These are phyloP conservation scores for Trametes meyenii DNA, from an alignment of 768 basidiomycete species.

Conservation along the genomic window DNA sequence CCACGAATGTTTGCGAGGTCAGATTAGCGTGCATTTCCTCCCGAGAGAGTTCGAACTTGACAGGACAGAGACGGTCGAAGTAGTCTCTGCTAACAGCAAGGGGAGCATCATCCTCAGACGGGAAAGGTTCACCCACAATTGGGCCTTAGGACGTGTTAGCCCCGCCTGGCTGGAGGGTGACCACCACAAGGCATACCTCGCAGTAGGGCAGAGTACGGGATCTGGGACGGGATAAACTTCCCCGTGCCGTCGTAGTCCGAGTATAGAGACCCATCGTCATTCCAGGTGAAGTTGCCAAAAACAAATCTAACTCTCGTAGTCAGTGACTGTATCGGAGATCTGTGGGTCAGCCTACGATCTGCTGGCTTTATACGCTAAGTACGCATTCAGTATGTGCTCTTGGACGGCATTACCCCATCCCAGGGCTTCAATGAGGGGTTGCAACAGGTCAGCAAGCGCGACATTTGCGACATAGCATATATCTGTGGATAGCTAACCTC, in stretches of 20 bases:
- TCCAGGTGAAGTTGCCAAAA: constrained; percentile 61
- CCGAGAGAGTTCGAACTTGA: not conserved
- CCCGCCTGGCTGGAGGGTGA: not conserved
- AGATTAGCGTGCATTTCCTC: not conserved
- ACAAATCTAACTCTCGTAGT: constrained; percentile 39
- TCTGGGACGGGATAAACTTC: constrained; percentile 52
- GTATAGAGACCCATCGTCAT: constrained; percentile 41
- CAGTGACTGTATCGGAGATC: not conserved
- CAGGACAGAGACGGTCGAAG: constrained; percentile 16
- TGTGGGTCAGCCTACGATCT: constrained; percentile 37
- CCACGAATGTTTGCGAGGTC: not conserved
- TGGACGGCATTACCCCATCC: constrained; percentile 47
- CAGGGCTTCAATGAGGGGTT: not conserved
- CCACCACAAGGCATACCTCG: constrained; percentile 39
- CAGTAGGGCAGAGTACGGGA: constrained; percentile 55
- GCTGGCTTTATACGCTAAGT: constrained; percentile 39
- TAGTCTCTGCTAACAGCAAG: constrained; percentile 14
- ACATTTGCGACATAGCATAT: not conserved
- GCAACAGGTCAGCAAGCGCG: not conserved
- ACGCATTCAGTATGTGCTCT: constrained; percentile 38
- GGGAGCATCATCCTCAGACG: not conserved
- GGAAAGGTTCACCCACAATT: constrained; percentile 14
- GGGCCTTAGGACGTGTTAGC: constrained; percentile 1
- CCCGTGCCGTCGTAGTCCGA: constrained; percentile 44
- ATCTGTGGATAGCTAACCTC: not conserved